Conservation (phyloP, 192 early-diverging fungal species). For the Endogone sp. region DNA sequence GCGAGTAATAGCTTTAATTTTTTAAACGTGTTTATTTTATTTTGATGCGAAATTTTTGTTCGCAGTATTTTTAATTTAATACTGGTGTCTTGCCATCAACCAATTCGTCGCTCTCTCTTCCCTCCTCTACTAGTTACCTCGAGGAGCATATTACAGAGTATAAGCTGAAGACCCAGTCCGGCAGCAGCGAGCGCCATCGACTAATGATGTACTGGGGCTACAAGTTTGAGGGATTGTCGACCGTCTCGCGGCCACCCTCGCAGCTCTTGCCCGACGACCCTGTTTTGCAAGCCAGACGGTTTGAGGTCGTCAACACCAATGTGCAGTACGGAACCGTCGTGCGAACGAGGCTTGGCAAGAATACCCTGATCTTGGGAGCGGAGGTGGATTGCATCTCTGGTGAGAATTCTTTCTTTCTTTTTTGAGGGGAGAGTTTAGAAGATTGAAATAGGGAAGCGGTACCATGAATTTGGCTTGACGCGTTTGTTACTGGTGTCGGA, state of each 20-base stretch:
- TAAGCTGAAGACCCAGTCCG: slow-evolving; percentile 28
- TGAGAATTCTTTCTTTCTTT: slow-evolving; percentile 11
- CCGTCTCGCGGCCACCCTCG: slow-evolving; percentile 52
- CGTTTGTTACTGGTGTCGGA: no score
- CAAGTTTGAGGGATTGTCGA: slow-evolving; percentile 79
- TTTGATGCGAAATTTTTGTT: no score
- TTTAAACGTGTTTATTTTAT: no score
- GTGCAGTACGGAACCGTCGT: slow-evolving; percentile 89
- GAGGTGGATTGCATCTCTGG: slow-evolving; percentile 86
- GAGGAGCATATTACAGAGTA: slow-evolving; percentile 62
- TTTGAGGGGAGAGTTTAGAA: slow-evolving; percentile 13
- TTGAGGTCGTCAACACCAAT: slow-evolving; percentile 69
- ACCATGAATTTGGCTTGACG: no score
- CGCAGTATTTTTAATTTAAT: no score
- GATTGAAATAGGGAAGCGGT: no score
- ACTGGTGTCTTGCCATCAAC: neutral
- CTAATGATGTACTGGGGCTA: slow-evolving; percentile 88
- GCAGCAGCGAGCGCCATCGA: slow-evolving; percentile 48
- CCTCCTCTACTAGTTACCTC: slow-evolving; percentile 55
- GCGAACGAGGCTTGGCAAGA: slow-evolving; percentile 64
- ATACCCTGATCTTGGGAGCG: slow-evolving; percentile 78
- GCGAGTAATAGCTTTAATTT: neutral
- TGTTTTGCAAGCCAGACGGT: slow-evolving; percentile 35
- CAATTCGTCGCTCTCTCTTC: slow-evolving; percentile 21
- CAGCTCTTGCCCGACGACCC: slow-evolving; percentile 32